Conservation (phyloP, 2,329 filamentous ascomycete species). For the Penicillium hesseltinei region DNA sequence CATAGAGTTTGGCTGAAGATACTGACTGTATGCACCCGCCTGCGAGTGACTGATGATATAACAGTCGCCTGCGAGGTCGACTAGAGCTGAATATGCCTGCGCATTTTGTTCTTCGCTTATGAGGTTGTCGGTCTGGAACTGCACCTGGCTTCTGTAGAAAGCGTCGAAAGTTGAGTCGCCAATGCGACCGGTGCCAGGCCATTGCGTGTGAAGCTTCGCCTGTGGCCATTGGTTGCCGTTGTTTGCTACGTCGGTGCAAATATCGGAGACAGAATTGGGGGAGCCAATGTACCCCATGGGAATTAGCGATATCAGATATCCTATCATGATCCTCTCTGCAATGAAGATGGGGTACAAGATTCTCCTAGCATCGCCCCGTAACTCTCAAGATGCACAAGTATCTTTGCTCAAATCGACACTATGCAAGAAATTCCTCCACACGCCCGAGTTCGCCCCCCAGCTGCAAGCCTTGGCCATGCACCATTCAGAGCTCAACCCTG, state of each 20-base stretch:
- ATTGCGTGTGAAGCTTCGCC: conserved; percentile 40
- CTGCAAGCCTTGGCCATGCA: too few relatives aligned
- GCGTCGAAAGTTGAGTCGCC: conserved; percentile 31
- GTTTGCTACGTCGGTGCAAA: conserved; percentile 3
- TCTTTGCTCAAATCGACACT: too few relatives aligned
- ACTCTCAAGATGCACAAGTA: too few relatives aligned
- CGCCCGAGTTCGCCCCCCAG: too few relatives aligned
- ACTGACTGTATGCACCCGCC: conserved; percentile 40
- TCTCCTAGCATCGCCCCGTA: too few relatives aligned
- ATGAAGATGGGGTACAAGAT: too few relatives aligned
- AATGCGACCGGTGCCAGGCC: conserved; percentile 37
- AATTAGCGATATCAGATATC: too few relatives aligned
- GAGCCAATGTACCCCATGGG: neutral
- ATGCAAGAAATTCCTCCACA: too few relatives aligned
- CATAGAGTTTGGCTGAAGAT: neutral
- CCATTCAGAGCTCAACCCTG: too few relatives aligned
- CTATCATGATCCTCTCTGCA: too few relatives aligned
- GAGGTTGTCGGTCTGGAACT: conserved; percentile 16
- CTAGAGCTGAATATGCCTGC: conserved; percentile 22
- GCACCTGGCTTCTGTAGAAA: conserved; percentile 21
- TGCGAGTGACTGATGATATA: conserved; percentile 50
- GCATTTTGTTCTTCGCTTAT: conserved; percentile 14
- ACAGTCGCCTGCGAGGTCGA: conserved; percentile 26
- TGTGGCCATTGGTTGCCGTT: conserved; percentile 32
- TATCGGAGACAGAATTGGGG: neutral